phyloP scores from a whole-genome alignment of 352 stramenopile species.

The Phytophthora colocasiae region DNA sequence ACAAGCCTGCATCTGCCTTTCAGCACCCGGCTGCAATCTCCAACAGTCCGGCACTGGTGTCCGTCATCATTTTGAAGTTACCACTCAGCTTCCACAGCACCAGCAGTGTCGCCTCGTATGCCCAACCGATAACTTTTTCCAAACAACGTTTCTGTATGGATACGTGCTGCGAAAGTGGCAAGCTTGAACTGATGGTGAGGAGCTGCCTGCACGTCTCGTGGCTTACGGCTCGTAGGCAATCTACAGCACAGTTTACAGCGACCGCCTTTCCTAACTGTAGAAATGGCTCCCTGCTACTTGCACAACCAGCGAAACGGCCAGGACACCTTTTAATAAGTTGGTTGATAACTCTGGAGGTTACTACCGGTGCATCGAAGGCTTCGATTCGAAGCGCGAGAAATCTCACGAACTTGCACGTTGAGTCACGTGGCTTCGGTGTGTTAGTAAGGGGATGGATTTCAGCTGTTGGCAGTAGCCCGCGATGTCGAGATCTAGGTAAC shows the following conservation, averaged over 20 bases:
- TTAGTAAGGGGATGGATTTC: neutral
- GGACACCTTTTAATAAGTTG: too few relatives aligned
- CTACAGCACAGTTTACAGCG: too few relatives aligned
- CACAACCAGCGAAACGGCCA: neutral
- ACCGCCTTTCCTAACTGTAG: neutral
- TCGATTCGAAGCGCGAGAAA: neutral
- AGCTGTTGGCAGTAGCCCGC: neutral
- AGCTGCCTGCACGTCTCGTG: too few relatives aligned
- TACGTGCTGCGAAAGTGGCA: too few relatives aligned
- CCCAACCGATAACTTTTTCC: too few relatives aligned
- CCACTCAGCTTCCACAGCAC: constrained; percentile 6
- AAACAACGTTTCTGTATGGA: too few relatives aligned
- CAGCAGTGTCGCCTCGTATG: constrained; percentile 9
- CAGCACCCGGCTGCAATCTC: neutral
- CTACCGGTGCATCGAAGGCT: neutral
- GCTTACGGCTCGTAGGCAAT: too few relatives aligned
- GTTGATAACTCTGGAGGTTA: neutral
- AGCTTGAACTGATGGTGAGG: too few relatives aligned
- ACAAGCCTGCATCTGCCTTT: neutral
- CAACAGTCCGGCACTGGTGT: neutral
- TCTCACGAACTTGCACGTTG: neutral
- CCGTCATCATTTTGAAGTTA: neutral
- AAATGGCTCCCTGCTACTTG: neutral
- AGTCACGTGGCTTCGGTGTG: neutral
- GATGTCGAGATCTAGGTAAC: too few relatives aligned